Percentiles rank a stretch among this genome's conserved stretches.
Evolutionary conservation across 495 filamentous ascomycete genomes (phyloP).

Genomic region (Hypoxylon subgilvum): DNA sequence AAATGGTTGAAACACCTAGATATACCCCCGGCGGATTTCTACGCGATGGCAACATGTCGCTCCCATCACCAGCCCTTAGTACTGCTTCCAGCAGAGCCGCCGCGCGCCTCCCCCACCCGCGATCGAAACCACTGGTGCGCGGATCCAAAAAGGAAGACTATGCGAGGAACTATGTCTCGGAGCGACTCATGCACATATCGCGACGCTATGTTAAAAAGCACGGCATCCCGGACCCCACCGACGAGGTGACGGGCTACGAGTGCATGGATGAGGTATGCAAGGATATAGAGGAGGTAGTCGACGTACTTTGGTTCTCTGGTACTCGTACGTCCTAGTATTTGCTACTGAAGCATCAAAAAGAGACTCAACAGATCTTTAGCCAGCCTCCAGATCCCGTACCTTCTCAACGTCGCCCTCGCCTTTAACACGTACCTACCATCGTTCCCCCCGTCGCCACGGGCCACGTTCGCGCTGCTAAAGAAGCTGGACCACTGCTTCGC

Average conservation of each 20-base stretch:
- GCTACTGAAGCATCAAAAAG: slow-evolving; percentile 4
- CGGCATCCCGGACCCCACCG: slow-evolving; percentile 58
- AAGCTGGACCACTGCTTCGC: slow-evolving; percentile 83
- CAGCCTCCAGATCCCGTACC: slow-evolving; percentile 79
- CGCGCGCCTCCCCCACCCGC: slow-evolving; percentile 65
- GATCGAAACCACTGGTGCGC: slow-evolving; percentile 66
- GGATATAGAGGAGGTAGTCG: slow-evolving; percentile 73
- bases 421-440: slow-evolving; percentile 67
- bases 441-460: slow-evolving; percentile 68
- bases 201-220: slow-evolving; percentile 78
- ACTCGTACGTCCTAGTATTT: slow-evolving; percentile 73
- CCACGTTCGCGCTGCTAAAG: slow-evolving; percentile 69
- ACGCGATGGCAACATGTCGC: slow-evolving; percentile 40
- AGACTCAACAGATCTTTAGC: slow-evolving; percentile 52
- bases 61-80: slow-evolving; percentile 63
- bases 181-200: slow-evolving; percentile 65
- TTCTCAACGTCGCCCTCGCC: slow-evolving; percentile 76
- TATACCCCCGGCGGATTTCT: slow-evolving; percentile 56
- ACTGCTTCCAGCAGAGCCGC: slow-evolving; percentile 51
- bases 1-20: slow-evolving; percentile 47
- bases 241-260: slow-evolving; percentile 68
- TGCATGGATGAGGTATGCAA: slow-evolving; percentile 69
- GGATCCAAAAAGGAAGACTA: slow-evolving; percentile 78
- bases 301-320: slow-evolving; percentile 81
- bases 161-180: slow-evolving; percentile 73